Evolutionary conservation across 2,329 filamentous ascomycete genomes (phyloP).

Genomic region (Penicillium occitanis): DNA sequence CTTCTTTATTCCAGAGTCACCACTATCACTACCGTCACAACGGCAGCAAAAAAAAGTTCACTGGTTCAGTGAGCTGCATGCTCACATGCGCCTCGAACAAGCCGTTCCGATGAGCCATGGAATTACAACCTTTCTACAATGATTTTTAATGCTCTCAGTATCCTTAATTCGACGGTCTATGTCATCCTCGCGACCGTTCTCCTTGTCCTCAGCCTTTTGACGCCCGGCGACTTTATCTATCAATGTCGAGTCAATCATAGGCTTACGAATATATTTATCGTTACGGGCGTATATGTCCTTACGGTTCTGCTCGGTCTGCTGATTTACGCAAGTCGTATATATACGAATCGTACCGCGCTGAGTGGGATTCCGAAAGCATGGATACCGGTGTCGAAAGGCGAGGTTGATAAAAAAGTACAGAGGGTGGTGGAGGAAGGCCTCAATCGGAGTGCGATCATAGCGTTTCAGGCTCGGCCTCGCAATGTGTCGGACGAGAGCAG

Average conservation of each 20-base stretch:
- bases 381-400: conserved; percentile 81
- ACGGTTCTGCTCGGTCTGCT: conserved; percentile 69
- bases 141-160: conserved; percentile 60
- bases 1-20: neutral
- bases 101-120: conserved; percentile 21
- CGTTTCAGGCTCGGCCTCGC: conserved; percentile 73
- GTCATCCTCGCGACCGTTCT: conserved; percentile 72
- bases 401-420: conserved; percentile 72
- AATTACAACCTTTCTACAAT: conserved; percentile 30
- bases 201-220: conserved; percentile 71
- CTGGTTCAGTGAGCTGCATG: conserved; percentile 18
- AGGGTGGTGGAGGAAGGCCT: conserved; percentile 72
- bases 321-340: conserved; percentile 80
- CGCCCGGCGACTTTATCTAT: conserved; percentile 76
- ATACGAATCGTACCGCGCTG: conserved; percentile 77
- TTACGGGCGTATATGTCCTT: conserved; percentile 72
- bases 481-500: conserved; percentile 50
- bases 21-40: conserved; percentile 3
- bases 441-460: conserved; percentile 73
- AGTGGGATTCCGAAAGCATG: conserved; percentile 81
- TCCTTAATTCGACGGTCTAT: conserved; percentile 80
- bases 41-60: conserved; percentile 6
- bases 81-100: conserved; percentile 20
- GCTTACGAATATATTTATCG: conserved; percentile 78
- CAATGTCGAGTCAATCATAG: conserved; percentile 68